Evolutionary conservation across 208 protist species (phyloP), one percentile per base, ranked within the genome.

Genomic region (Phytomonas sp.): DNA sequence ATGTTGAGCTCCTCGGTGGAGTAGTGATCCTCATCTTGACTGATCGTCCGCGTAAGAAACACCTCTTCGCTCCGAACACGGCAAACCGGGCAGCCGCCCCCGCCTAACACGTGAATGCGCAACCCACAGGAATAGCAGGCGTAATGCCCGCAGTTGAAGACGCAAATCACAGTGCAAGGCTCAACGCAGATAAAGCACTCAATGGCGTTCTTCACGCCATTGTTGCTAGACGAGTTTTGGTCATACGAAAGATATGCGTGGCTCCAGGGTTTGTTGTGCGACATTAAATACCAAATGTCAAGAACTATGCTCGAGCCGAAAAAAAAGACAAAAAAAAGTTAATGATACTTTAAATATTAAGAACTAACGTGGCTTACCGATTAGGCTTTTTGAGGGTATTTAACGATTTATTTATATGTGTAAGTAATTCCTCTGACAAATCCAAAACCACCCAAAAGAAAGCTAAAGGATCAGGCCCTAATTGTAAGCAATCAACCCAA

Each of bases 161-260:
- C 81, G 34, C 79, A 88, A 8, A 96, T 31, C 17, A 87, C 88
- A 0, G 81, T 77, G 53, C 85, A 92, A 4, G 78, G 68, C 60
- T 83, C 81, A 3, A 84, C 80, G 68, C 91, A 96, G 51, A 96
- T 87, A 33, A 94, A 66, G 71, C 91, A 96, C n/a, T 93, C 88
- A 1, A 96, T 37, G 2, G 80, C 62, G 4, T 76, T 76, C 8
- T 77, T 66, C 2, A 61, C 51, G 11, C 61, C 61, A 56, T 51
- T 15, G 9, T 1, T 17, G n/a, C n/a, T n/a, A n/a, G n/a, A n/a
- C n/a, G n/a, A n/a, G n/a, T n/a, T n/a, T n/a, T n/a, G n/a, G n/a
- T n/a, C n/a, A n/a, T n/a, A n/a, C n/a, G n/a, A n/a, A n/a, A n/a
- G n/a, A n/a, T n/a, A n/a, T n/a, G n/a, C n/a, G n/a, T n/a, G n/a